Evolutionary conservation across 441 rosid genomes (phyloP).

Genomic region (Eutrema salsugineum): DNA sequence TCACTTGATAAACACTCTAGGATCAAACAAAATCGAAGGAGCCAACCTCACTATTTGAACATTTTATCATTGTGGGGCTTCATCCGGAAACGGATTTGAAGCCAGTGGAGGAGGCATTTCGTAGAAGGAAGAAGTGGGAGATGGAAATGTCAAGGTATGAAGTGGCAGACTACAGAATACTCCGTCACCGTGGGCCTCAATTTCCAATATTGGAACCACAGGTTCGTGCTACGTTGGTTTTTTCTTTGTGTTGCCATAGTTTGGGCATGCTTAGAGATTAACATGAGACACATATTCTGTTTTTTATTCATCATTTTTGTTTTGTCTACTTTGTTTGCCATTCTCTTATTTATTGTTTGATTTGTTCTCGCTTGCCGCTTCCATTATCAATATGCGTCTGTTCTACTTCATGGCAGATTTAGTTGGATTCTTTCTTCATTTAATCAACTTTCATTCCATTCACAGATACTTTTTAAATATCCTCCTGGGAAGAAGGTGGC

Average conservation of each 20-base stretch:
- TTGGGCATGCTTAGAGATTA: background rate
- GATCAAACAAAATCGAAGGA: slow-evolving; percentile 64
- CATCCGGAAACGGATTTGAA: slow-evolving; percentile 79
- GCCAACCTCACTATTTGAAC: slow-evolving; percentile 87
- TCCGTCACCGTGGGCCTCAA: slow-evolving; percentile 58
- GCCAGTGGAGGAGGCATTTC: slow-evolving; percentile 83
- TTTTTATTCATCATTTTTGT: background rate
- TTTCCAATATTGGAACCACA: slow-evolving; percentile 81
- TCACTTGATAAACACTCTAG: slow-evolving; percentile 40
- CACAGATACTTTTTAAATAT: slow-evolving; percentile 80
- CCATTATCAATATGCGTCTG: background rate
- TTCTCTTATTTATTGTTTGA: background rate
- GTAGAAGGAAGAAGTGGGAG: slow-evolving; percentile 84
- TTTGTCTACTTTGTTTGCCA: background rate
- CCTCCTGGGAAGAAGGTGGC: slow-evolving; percentile 89
- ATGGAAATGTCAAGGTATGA: slow-evolving; percentile 59
- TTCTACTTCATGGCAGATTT: slow-evolving; percentile 1
- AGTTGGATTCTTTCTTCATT: slow-evolving; percentile 1
- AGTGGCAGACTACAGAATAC: slow-evolving; percentile 42
- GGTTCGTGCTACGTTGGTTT: slow-evolving; percentile 45
- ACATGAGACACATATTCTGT: background rate
- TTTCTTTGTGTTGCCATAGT: background rate
- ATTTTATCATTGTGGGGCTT: slow-evolving; percentile 86
- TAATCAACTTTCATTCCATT: slow-evolving; percentile 18
- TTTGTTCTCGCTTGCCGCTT: background rate